Percentiles rank a stretch among this genome's conserved stretches.
These are phyloP conservation scores for Dichotomopilus funicola DNA, from an alignment of 2,329 filamentous ascomycete genomes.

Conservation along the genomic window DNA sequence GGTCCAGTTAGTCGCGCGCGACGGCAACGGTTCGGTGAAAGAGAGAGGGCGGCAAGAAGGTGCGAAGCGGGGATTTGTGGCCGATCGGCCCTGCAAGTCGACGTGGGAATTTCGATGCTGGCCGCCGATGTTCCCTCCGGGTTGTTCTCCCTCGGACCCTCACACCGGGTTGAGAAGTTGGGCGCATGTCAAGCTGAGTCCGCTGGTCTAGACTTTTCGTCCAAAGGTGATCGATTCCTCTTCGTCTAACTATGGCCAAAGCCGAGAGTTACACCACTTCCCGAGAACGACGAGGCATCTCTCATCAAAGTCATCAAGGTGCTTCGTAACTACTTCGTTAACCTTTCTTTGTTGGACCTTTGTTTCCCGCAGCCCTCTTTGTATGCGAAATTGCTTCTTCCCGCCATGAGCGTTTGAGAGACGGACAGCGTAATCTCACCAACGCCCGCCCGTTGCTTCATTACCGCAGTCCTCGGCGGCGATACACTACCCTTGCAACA, in stretches of 20 bases:
- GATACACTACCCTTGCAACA: background rate
- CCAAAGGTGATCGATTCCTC: too few species aligned
- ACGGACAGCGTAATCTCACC: background rate
- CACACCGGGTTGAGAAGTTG: background rate
- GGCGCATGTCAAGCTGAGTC: background rate
- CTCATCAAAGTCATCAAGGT: background rate
- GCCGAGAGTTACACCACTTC: too few species aligned
- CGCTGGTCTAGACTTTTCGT: background rate
- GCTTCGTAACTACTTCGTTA: background rate
- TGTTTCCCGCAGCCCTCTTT: background rate
- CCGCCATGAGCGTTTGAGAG: background rate
- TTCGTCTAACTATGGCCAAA: too few species aligned
- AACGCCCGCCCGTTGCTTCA: background rate
- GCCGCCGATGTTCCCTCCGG: background rate
- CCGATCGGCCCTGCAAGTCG: slow-evolving; percentile 10
- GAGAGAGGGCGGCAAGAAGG: background rate
- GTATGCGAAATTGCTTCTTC: background rate
- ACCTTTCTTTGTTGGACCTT: background rate
- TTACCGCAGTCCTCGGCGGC: background rate
- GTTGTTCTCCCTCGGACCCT: background rate
- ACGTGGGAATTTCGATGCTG: background rate
- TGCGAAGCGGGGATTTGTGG: slow-evolving; percentile 1
- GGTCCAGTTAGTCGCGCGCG: slow-evolving; percentile 22
- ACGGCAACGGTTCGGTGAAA: slow-evolving; percentile 15
- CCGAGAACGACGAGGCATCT: too few species aligned